Conservation (phyloP, 164 flowering plant genomes). For the Brasenia schreberi region DNA sequence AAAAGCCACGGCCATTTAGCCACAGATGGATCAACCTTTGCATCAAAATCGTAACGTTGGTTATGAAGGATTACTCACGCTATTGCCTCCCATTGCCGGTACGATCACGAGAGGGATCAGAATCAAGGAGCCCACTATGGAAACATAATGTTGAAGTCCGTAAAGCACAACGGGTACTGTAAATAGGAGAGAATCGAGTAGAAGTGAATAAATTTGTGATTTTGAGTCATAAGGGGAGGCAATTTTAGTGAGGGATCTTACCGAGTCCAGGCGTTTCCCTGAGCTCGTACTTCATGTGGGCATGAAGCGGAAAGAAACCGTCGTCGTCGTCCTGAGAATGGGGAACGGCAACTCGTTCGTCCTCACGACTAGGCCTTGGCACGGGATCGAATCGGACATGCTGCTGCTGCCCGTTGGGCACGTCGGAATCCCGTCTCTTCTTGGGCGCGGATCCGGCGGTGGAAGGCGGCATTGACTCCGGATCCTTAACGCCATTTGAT, state of each 20-base stretch:
- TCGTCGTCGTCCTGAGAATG: slow-evolving; percentile 56
- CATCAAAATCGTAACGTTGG: too few relatives aligned
- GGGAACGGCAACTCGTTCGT: slow-evolving; percentile 44
- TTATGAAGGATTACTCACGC: slow-evolving; percentile 31
- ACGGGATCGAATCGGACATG: slow-evolving; percentile 15
- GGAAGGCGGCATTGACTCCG: slow-evolving; percentile 10
- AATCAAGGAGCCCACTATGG: slow-evolving; percentile 84
- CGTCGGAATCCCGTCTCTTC: slow-evolving; percentile 57
- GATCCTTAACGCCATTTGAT: slow-evolving; percentile 27
- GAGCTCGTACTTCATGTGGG: slow-evolving; percentile 90
- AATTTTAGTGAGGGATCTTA: slow-evolving; percentile 15
- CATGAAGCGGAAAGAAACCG: slow-evolving; percentile 38
- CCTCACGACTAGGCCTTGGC: slow-evolving; percentile 16
- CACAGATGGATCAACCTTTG: too few relatives aligned
- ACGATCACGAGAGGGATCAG: slow-evolving; percentile 91
- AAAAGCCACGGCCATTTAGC: background rate
- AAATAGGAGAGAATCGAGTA: slow-evolving; percentile 6
- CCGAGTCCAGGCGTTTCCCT: slow-evolving; percentile 95
- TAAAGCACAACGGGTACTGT: slow-evolving; percentile 91
- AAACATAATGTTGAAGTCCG: slow-evolving; percentile 85
- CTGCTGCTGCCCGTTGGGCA: slow-evolving; percentile 19
- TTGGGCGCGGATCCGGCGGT: slow-evolving; percentile 22
- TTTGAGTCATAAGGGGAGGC: background rate
- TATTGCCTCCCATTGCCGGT: slow-evolving; percentile 94
- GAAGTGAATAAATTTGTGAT: background rate